These are phyloP conservation scores for Colletotrichum spinosum DNA, from an alignment of 2,329 filamentous ascomycete species.

Conservation along the genomic window DNA sequence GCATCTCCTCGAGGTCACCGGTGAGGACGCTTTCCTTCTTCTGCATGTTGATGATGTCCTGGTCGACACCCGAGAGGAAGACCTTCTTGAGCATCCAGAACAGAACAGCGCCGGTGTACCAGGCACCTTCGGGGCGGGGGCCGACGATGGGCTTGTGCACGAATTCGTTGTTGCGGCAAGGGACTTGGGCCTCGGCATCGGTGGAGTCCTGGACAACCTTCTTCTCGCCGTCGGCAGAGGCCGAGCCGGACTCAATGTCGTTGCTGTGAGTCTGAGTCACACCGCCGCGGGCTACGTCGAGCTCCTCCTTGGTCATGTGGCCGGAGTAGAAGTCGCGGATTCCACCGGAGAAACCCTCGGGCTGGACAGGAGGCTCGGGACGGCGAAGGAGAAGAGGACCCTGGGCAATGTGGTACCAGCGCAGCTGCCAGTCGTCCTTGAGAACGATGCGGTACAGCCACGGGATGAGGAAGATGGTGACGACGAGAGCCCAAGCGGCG, in stretches of 20 bases:
- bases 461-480: constrained; percentile 62
- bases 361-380: constrained; percentile 47
- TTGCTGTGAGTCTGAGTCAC: constrained; percentile 20
- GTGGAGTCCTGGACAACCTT: constrained; percentile 45
- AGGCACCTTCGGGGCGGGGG: constrained; percentile 49
- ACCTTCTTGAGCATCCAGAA: constrained; percentile 54
- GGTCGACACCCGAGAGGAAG: constrained; percentile 55
- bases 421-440: constrained; percentile 66
- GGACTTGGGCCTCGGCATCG: constrained; percentile 30
- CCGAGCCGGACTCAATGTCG: constrained; percentile 41
- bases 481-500: constrained; percentile 55
- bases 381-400: constrained; percentile 60
- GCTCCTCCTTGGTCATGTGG: constrained; percentile 59
- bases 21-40: constrained; percentile 56
- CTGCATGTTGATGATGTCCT: constrained; percentile 47
- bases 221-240: constrained; percentile 40
- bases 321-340: constrained; percentile 64
- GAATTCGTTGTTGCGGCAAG: constrained; percentile 9
- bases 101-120: constrained; percentile 51
- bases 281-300: constrained; percentile 49
- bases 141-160: constrained; percentile 44
- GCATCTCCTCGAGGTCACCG: constrained; percentile 64
- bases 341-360: constrained; percentile 48
- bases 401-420: constrained; percentile 60
- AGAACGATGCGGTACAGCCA: constrained; percentile 66